Evolutionary conservation across 441 rosid genomes (phyloP).

Genomic region (Erodium trifolium): DNA sequence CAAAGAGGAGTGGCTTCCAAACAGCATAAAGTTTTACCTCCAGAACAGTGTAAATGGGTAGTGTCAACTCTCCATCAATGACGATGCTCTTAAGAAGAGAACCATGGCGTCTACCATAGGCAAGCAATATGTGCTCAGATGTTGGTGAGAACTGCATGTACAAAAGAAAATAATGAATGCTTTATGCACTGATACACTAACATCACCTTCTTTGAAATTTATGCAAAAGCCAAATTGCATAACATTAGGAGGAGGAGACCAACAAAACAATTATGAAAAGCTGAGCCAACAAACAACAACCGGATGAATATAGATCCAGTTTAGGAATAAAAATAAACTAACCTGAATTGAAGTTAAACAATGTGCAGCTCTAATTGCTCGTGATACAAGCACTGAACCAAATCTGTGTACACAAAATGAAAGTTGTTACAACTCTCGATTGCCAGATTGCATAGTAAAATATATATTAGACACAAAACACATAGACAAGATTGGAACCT

Average conservation of each 20-base stretch:
- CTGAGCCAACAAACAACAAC: background rate
- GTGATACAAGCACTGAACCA: slow-evolving; percentile 72
- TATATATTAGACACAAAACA: slow-evolving; percentile 4
- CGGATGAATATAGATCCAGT: slow-evolving; percentile 3
- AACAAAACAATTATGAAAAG: background rate
- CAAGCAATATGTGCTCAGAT: slow-evolving; percentile 75
- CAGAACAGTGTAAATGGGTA: slow-evolving; percentile 68
- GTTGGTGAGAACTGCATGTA: slow-evolving; percentile 76
- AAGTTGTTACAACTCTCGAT: slow-evolving; percentile 1
- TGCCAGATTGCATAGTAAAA: slow-evolving; percentile 14
- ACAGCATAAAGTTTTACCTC: slow-evolving; percentile 42
- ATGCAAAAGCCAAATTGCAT: background rate
- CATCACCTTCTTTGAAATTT: background rate
- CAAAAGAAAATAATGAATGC: slow-evolving; percentile 12
- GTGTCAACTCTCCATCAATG: slow-evolving; percentile 62
- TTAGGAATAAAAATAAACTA: slow-evolving; percentile 19
- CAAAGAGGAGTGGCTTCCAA: background rate
- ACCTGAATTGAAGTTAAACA: slow-evolving; percentile 96
- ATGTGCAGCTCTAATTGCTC: slow-evolving; percentile 82
- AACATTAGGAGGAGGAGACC: background rate
- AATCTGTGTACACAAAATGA: slow-evolving; percentile 39
- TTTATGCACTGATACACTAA: background rate
- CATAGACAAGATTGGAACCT: slow-evolving; percentile 16
- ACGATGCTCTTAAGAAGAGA: slow-evolving; percentile 74
- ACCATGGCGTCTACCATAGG: slow-evolving; percentile 82